Evolutionary conservation across 2,329 filamentous ascomycete species (phyloP), one percentile per base, ranked within the genome.

Genomic region (Penicillium sp.): DNA sequence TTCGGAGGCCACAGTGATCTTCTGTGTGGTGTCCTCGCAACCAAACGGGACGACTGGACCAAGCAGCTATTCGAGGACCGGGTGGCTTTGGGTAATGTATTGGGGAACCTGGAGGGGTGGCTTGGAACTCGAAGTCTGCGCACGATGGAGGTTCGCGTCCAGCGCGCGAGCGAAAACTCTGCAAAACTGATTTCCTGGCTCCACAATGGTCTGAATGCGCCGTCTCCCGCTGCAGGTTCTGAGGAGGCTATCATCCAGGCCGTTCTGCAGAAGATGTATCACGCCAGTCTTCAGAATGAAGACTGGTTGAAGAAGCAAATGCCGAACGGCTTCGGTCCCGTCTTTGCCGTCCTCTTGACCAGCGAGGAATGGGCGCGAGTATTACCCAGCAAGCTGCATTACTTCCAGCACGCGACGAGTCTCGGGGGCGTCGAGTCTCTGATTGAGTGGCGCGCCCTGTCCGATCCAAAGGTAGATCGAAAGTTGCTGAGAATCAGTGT

Each of bases 321-420:
- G 94, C 90, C 91, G 0, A 81, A 83, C 56, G 94, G 92, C 0
- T 96, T 85, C 71, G 91, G 91, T 0, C 88, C 94, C 1, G 92
- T 97, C 3, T 97, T 97, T 65, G 81, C 87, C 1, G 77, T 96
- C 20, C 79, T 80, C 53, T 77, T 89, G 73, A 81, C 81, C 60
- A 75, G 78, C 1, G 76, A 81, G 53, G 74, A 78, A 0, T 68
- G 81, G 45, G 91, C 92, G 2, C 81, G 79, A 59, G 69, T 74
- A 20, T 71, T 99, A 57, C 94, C 94, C 3, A 88, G 86, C 64
- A 88, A 88, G 71, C 73, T 97, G 68, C 68, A 77, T 1, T 79
- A 96, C 30, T 97, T 97, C 75, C 89, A 96, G 63, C 92, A 99
- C 72, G 92, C 92, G 2, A 99, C 94, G 1, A 95, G 90, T 70